These are phyloP conservation scores for Pueraria montana DNA, from an alignment of 306 rosid species.

Conservation along the genomic window DNA sequence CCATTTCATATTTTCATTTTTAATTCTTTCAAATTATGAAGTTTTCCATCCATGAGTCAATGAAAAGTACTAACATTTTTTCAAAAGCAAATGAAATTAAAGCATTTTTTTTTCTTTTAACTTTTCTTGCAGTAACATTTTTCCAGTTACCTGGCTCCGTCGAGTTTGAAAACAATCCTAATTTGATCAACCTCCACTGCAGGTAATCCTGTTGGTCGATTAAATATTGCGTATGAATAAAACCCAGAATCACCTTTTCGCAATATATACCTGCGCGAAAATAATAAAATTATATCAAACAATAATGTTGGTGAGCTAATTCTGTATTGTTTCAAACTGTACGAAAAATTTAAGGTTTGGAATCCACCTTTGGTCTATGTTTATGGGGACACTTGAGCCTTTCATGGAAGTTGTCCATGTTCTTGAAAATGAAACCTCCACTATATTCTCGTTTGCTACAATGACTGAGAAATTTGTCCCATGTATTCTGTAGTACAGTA, in stretches of 20 bases:
- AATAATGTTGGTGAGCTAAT: slow-evolving; percentile 1
- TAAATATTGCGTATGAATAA: slow-evolving; percentile 70
- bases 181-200: slow-evolving; percentile 57
- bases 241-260: slow-evolving; percentile 69
- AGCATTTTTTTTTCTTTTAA: not conserved
- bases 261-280: slow-evolving; percentile 67
- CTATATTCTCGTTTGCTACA: slow-evolving; percentile 43
- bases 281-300: not conserved
- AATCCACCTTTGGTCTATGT: slow-evolving; percentile 74
- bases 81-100: not conserved
- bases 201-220: slow-evolving; percentile 67
- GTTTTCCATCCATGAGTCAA: not conserved
- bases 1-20: not conserved
- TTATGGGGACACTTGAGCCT: slow-evolving; percentile 54
- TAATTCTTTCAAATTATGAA: not conserved
- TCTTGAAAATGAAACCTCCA: slow-evolving; percentile 74
- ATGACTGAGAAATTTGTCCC: slow-evolving; percentile 56
- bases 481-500: slow-evolving; percentile 49
- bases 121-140: not conserved
- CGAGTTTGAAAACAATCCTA: slow-evolving; percentile 68
- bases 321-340: not conserved
- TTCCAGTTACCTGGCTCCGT: slow-evolving; percentile 50
- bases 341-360: not conserved
- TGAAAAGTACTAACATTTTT: not conserved
- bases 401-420: slow-evolving; percentile 54